Evolutionary conservation across 192 early-diverging fungal genomes (phyloP).

Genomic region (Spizellomyces punctatus): DNA sequence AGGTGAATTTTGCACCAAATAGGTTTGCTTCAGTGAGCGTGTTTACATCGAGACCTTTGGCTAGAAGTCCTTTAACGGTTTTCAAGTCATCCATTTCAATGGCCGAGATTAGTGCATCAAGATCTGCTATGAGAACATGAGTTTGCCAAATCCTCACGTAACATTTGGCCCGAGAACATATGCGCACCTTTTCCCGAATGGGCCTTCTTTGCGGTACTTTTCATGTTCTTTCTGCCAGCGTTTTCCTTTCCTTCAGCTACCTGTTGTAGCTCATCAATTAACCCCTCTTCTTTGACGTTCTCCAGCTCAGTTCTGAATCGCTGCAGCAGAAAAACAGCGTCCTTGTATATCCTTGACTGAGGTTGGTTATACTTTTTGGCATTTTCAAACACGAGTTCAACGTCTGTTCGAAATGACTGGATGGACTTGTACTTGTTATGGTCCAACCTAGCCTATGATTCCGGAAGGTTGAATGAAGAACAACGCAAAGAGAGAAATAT

Average conservation of each 20-base stretch:
- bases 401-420: conserved; percentile 77
- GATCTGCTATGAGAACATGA: conserved; percentile 14
- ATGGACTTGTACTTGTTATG: conserved; percentile 65
- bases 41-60: conserved; percentile 39
- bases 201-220: too few relatives aligned
- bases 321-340: conserved; percentile 33
- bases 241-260: too few relatives aligned
- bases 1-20: conserved; percentile 70
- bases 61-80: conserved; percentile 24
- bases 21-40: conserved; percentile 43
- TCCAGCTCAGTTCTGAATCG: neutral
- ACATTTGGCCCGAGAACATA: too few relatives aligned
- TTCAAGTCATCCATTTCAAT: conserved; percentile 44
- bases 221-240: too few relatives aligned
- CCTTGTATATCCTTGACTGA: conserved; percentile 65
- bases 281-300: neutral
- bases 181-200: too few relatives aligned
- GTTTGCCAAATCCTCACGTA: too few relatives aligned
- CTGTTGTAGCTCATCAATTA: neutral
- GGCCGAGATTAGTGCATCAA: conserved; percentile 38
- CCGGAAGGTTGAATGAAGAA: too few relatives aligned
- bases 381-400: conserved; percentile 85
- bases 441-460: conserved; percentile 63
- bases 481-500: too few relatives aligned
- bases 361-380: conserved; percentile 89